Conservation (phyloP, 2,329 filamentous ascomycete species). For the Penicillium sp. region DNA sequence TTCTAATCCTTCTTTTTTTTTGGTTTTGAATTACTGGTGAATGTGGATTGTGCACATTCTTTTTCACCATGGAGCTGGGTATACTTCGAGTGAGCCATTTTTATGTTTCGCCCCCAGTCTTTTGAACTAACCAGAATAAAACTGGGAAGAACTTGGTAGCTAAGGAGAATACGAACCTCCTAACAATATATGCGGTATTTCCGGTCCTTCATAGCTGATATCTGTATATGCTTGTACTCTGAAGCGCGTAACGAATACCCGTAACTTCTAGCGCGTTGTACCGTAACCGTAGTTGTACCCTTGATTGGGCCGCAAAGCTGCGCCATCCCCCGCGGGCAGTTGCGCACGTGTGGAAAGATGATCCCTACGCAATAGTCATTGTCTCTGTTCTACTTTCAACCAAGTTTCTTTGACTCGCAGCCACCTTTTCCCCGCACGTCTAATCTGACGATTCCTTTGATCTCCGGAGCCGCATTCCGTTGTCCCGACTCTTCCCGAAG, state of each 20-base stretch:
- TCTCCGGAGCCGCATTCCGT: conserved; percentile 3
- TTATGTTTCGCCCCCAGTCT: conserved; percentile 5
- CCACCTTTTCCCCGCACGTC: neutral
- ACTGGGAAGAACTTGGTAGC: neutral
- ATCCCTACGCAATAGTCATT: neutral
- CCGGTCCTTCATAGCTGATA: neutral
- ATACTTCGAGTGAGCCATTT: conserved; percentile 15
- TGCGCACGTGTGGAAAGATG: conserved; percentile 16
- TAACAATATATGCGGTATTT: neutral
- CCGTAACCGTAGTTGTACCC: neutral
- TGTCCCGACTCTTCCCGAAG: conserved; percentile 23
- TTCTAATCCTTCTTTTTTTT: neutral
- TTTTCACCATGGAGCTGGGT: conserved; percentile 4
- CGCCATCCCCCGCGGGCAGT: conserved; percentile 13
- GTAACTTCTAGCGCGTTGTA: neutral
- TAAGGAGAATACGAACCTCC: neutral
- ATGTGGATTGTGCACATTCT: neutral
- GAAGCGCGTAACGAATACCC: conserved; percentile 3
- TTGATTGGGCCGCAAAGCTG: conserved; percentile 12
- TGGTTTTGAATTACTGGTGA: neutral
- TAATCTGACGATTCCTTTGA: conserved; percentile 2
- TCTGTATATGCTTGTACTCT: neutral
- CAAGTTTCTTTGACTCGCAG: neutral
- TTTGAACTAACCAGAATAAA: conserved; percentile 16
- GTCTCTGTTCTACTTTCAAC: neutral